phyloP scores from a whole-genome alignment of 2,329 filamentous ascomycete genomes.

The Lecanosticta acicola region DNA sequence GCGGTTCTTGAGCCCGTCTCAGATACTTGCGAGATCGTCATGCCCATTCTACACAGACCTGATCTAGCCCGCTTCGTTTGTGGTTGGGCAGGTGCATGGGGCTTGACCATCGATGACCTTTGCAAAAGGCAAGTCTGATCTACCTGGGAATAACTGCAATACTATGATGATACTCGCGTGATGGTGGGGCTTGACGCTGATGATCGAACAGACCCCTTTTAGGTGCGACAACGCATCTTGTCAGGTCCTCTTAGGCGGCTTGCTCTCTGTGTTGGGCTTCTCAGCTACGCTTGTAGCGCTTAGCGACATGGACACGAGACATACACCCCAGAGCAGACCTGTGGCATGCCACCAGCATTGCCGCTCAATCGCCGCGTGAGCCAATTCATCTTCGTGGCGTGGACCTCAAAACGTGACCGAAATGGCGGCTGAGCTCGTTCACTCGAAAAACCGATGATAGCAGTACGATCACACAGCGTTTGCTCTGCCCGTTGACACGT shows the following conservation, averaged over 20 bases:
- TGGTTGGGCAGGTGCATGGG: conserved; percentile 20
- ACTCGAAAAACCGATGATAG: not conserved
- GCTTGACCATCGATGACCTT: conserved; percentile 20
- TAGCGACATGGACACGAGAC: no score
- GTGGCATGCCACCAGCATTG: no score
- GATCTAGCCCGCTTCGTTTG: conserved; percentile 24
- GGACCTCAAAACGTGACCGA: no score
- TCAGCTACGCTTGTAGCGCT: no score
- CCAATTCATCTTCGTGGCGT: no score
- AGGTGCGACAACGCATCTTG: not conserved
- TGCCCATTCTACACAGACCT: conserved; percentile 4
- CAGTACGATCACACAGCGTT: not conserved
- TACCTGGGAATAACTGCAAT: conserved; percentile 1
- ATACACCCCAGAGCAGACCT: no score
- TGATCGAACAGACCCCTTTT: not conserved
- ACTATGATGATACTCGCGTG: not conserved
- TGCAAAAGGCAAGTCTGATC: conserved; percentile 31
- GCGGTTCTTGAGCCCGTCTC: conserved; percentile 17
- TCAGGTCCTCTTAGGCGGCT: not conserved
- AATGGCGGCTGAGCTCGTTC: no score
- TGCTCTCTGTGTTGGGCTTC: not conserved
- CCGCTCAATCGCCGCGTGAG: no score
- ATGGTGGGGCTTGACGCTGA: not conserved
- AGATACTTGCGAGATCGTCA: conserved; percentile 29
- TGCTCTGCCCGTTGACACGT: not conserved